Evolutionary conservation across 2,329 filamentous ascomycete genomes (phyloP), one percentile per base, ranked within the genome.

Genomic region (Colletotrichum sp.): DNA sequence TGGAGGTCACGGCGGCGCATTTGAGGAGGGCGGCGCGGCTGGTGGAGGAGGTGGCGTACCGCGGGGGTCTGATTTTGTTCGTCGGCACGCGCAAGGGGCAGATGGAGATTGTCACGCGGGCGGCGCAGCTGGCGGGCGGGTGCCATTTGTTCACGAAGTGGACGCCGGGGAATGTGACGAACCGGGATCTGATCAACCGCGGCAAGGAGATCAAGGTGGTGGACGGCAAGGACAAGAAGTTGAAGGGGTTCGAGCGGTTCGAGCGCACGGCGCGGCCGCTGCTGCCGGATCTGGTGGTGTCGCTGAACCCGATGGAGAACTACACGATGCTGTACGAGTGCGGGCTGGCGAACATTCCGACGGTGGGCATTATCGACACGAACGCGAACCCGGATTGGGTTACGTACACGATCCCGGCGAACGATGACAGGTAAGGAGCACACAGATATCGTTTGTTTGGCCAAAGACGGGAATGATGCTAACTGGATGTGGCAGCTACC

Each of bases 371-470:
- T 74, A 94, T 99, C 79, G 97, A 99, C 85, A 99, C 97, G 1
- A 95, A 99, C 84, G 93, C 93, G 4, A 95, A 99, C 85, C 95
- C 97, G 1, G 95, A 95, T 1, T 96, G 95, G 92, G 96, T 99
- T 67, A 99, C 97, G 6, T 99, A 99, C 83, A 95, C 95, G 16
- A 98, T 99, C 80, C 97, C 97, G 3, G 95, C 95, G 67, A 99
- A 99, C 84, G 97, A 99, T 83, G 97, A 99, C 89, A 96, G 93
- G 94, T 95, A 84, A 82, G 89, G 89, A 62, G 13, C 21, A 57
- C 52, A 57, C 49, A 18, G 24, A 30, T n/a, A 60, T 5, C 10
- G 16, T 39, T 9, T 39, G 4, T 21, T 44, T 16, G 39, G 39
- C 18, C 8, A 10, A 16, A 44, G 39, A 44, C 8, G 18, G 39